Evolutionary conservation across 768 basidiomycete species (phyloP).

Genomic region (Sporobolomyces phaffii): DNA sequence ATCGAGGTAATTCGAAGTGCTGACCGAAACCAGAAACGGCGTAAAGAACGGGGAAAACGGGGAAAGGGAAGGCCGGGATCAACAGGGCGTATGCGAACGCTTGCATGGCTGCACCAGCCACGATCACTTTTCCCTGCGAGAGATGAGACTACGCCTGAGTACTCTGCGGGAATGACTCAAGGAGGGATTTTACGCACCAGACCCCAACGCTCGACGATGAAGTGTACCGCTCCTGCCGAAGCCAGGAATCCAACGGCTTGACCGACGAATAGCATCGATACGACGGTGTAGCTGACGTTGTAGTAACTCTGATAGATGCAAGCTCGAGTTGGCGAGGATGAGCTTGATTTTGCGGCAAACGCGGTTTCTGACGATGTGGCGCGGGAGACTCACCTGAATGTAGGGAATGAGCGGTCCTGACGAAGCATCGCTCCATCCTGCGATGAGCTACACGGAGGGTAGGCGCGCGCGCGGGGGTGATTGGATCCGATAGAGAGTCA

Average conservation of each 20-base stretch:
- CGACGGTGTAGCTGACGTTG: slow-evolving; percentile 22
- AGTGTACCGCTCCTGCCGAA: background rate
- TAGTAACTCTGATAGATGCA: too few relatives aligned
- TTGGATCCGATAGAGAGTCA: too few relatives aligned
- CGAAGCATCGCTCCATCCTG: slow-evolving; percentile 21
- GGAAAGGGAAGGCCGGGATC: slow-evolving; percentile 33
- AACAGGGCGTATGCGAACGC: slow-evolving; percentile 25
- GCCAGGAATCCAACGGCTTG: slow-evolving; percentile 31
- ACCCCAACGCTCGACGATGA: background rate
- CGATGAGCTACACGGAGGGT: background rate
- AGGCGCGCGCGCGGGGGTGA: too few relatives aligned
- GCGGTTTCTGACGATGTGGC: too few relatives aligned
- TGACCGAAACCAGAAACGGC: slow-evolving; percentile 11
- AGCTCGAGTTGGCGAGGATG: too few relatives aligned
- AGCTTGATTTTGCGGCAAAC: too few relatives aligned
- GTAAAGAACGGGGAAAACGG: slow-evolving; percentile 17
- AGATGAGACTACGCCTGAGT: too few relatives aligned
- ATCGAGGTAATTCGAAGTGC: too few relatives aligned
- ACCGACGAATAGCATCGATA: slow-evolving; percentile 30
- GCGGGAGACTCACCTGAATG: slow-evolving; percentile 2
- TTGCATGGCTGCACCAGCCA: slow-evolving; percentile 11
- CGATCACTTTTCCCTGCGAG: slow-evolving; percentile 24
- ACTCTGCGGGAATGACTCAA: too few relatives aligned
- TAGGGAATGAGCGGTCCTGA: slow-evolving; percentile 24
- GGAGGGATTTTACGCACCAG: slow-evolving; percentile 7